phyloP scores from a whole-genome alignment of 345 rosid species.

The Lagerstroemia speciosa region DNA sequence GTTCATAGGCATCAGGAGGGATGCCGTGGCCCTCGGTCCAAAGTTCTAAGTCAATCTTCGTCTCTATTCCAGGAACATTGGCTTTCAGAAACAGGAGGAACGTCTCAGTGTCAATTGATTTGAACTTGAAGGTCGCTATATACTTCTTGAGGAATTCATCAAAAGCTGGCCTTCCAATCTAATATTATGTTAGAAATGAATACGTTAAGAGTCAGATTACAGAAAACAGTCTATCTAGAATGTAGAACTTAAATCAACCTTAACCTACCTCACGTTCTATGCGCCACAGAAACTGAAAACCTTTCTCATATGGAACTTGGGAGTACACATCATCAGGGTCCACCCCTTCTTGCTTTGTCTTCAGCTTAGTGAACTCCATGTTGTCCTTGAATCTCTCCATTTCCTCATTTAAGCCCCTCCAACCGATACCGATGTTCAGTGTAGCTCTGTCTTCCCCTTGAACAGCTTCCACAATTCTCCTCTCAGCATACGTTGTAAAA shows the following conservation, averaged over 20 bases:
- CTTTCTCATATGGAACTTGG: constrained; percentile 83
- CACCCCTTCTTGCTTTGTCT: constrained; percentile 68
- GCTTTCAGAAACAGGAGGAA: constrained; percentile 68
- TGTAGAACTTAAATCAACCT: not conserved
- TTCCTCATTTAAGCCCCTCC: constrained; percentile 66
- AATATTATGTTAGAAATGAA: constrained; percentile 6
- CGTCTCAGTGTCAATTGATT: constrained; percentile 74
- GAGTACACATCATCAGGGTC: constrained; percentile 81
- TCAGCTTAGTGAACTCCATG: constrained; percentile 77
- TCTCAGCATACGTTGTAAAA: constrained; percentile 88
- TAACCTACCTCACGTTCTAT: constrained; percentile 71
- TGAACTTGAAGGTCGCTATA: constrained; percentile 85
- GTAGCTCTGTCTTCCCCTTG: not conserved
- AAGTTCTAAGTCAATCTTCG: constrained; percentile 47
- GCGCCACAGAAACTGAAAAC: constrained; percentile 81
- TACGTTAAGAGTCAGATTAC: constrained; percentile 2
- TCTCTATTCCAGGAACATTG: constrained; percentile 77
- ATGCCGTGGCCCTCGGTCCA: constrained; percentile 92
- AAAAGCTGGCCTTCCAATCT: constrained; percentile 86
- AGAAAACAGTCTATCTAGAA: constrained; percentile 4
- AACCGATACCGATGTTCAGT: constrained; percentile 82
- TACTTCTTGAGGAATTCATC: constrained; percentile 84
- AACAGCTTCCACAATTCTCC: constrained; percentile 86
- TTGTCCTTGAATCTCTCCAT: constrained; percentile 82
- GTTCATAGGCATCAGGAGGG: constrained; percentile 91